These are phyloP conservation scores for Trypanosoma melophagium DNA, from an alignment of 208 protist genomes.

Conservation along the genomic window DNA sequence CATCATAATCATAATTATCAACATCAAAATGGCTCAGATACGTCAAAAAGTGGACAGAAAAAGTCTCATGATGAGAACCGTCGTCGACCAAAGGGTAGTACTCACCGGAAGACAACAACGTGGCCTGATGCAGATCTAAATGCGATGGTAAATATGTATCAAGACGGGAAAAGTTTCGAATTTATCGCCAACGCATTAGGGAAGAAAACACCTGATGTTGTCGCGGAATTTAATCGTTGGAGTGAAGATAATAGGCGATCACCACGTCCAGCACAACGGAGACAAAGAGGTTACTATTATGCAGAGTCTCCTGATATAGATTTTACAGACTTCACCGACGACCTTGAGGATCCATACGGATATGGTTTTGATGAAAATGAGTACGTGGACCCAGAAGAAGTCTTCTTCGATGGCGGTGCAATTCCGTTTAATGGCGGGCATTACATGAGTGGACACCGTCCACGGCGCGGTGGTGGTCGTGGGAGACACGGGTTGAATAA, in stretches of 20 bases:
- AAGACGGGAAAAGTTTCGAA: constrained; percentile 90
- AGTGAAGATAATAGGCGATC: constrained; percentile 53
- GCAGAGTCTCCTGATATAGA: constrained; percentile 69
- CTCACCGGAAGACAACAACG: constrained; percentile 42
- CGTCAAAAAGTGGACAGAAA: constrained; percentile 13
- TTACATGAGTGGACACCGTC: constrained; percentile 56
- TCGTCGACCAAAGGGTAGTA: constrained; percentile 12
- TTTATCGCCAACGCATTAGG: constrained; percentile 89
- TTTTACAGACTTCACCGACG: constrained; percentile 36
- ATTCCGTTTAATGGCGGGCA: constrained; percentile 62
- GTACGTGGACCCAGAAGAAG: constrained; percentile 22
- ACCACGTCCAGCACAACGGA: constrained; percentile 20
- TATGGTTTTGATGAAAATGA: constrained; percentile 35
- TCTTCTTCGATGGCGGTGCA: constrained; percentile 37
- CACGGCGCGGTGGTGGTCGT: constrained; percentile 17
- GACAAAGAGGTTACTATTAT: constrained; percentile 52
- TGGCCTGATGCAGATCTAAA: constrained; percentile 74
- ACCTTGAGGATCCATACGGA: constrained; percentile 44
- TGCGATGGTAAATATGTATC: constrained; percentile 89
- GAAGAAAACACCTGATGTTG: constrained; percentile 55
- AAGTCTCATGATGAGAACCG: constrained; percentile 18
- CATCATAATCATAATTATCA: neutral
- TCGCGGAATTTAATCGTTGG: constrained; percentile 86
- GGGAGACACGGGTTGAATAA: constrained; percentile 7
- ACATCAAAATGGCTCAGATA: constrained; percentile 8